Evolutionary conservation across 1,284 basidiomycete species (phyloP), one percentile per base, ranked within the genome.

Genomic region (Nidula niveotomentosa): DNA sequence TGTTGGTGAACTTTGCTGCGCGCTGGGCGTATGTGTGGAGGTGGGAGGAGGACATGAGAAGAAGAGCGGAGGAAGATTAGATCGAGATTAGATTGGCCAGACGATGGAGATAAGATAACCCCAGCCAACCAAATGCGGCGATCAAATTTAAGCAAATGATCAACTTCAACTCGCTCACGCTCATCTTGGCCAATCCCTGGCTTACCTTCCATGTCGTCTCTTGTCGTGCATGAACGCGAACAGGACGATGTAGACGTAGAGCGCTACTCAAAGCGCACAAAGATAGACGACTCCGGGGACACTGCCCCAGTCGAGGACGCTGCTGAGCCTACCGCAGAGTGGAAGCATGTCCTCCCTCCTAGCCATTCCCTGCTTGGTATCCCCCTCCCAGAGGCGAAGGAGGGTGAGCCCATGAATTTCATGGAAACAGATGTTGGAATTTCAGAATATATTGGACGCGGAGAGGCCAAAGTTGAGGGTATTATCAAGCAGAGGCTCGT

Each of bases 401-500:
- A 76, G 33, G 78, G 77, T 52, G 79, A 79, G 43, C 71, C 76
- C 44, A 74, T 84, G 60, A 84, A 83, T 61, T 82, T 93, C 37
- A 74, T 85, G 53, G 94, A 98, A 70, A 77, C 79, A 6, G 90
- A 96, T 65, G 95, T 96, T 49, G 95, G 95, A 1, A 96, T 98
- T 54, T 91, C 91, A 7, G 90, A 93, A 64, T 97, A 95, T 70
- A 84, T 94, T 58, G 85, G 86, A 9, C 76, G 78, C 18, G 81
- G 83, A 55, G 80, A 88, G n/a, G 79, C 87, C 4, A 81, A 83
- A 60, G 88, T 97, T 58, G 80, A 88, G 49, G 95, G 93, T 7
- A 95, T 97, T 65, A 96, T 98, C 70, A 98, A 98, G 73, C 94
- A 97, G 73, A 80, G 94, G 94, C 94, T 58, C 57, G 78, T 53